phyloP scores from a whole-genome alignment of 805 yeast genomes.

The Zygotorulaspora sp. region DNA sequence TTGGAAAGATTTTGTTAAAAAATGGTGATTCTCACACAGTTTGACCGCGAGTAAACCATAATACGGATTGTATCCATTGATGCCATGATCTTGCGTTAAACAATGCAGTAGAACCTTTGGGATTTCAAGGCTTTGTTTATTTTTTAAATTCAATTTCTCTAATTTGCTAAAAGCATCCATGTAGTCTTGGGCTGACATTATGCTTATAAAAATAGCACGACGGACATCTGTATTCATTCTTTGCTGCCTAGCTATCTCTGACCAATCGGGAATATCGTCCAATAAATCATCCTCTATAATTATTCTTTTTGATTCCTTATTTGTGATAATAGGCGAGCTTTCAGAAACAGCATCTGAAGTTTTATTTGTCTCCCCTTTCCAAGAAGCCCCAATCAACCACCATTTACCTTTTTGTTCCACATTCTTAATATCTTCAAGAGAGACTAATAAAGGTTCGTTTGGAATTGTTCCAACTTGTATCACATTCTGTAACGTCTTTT shows the following conservation, averaged over 20 bases:
- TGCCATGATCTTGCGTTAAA: slow-evolving; percentile 58
- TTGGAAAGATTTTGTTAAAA: slow-evolving; percentile 77
- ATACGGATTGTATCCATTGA: slow-evolving; percentile 76
- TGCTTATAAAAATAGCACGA: slow-evolving; percentile 86
- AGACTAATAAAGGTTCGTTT: slow-evolving; percentile 75
- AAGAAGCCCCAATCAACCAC: slow-evolving; percentile 99
- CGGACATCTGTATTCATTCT: slow-evolving; percentile 95
- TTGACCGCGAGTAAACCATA: slow-evolving; percentile 77
- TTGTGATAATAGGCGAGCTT: slow-evolving; percentile 17
- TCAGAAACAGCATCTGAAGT: slow-evolving; percentile 27
- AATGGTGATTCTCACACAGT: slow-evolving; percentile 63
- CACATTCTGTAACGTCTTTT: slow-evolving; percentile 49
- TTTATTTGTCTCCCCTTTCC: slow-evolving; percentile 62
- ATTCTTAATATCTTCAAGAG: slow-evolving; percentile 73
- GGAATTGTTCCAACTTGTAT: slow-evolving; percentile 38
- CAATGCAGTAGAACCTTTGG: slow-evolving; percentile 85
- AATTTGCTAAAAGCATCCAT: slow-evolving; percentile 80
- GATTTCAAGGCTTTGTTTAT: slow-evolving; percentile 78
- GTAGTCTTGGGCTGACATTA: slow-evolving; percentile 93
- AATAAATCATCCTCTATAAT: slow-evolving; percentile 54
- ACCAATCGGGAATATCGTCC: slow-evolving; percentile 79
- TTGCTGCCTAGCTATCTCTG: slow-evolving; percentile 76
- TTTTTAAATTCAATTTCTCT: slow-evolving; percentile 73
- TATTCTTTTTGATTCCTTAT: slow-evolving; percentile 30
- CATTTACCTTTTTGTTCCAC: slow-evolving; percentile 86